A percentile compares a stretch with the other conserved stretches of the same genome.
Conservation (phyloP, 2,329 filamentous ascomycete genomes). For the Ophiostoma fasciatum region DNA sequence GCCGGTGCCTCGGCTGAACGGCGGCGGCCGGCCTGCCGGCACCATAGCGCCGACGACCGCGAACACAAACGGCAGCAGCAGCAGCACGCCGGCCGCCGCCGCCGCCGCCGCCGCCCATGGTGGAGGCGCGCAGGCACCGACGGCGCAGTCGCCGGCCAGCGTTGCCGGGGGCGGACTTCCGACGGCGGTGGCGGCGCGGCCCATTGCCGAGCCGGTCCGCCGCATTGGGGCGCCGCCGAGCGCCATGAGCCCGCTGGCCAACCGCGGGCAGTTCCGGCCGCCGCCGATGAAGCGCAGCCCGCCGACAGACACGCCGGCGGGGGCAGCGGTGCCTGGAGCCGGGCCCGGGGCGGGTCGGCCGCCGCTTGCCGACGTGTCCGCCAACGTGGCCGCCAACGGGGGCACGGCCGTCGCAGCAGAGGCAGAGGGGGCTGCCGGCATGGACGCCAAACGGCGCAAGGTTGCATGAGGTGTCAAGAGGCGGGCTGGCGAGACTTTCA, state of each 20-base stretch:
- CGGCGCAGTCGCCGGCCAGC: no score
- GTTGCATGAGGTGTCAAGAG: constrained; percentile 3
- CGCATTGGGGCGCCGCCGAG: constrained; percentile 44
- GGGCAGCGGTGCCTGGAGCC: no score
- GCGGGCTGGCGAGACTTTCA: no score
- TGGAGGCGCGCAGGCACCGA: no score
- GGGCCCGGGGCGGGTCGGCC: constrained; percentile 21
- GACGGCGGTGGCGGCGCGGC: no score
- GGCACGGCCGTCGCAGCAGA: constrained; percentile 9
- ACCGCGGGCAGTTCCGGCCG: constrained; percentile 43
- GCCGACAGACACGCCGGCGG: constrained; percentile 11
- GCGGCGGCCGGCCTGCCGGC: no score
- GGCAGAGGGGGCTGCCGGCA: constrained; percentile 15
- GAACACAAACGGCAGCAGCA: no score
- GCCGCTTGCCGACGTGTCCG: constrained; percentile 35
- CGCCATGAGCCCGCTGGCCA: constrained; percentile 40
- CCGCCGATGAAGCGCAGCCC: constrained; percentile 41
- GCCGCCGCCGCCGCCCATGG: no score
- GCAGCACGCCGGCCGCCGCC: no score
- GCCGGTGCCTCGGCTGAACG: constrained; percentile 43
- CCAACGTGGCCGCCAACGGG: constrained; percentile 22
- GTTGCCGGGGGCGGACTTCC: no score
- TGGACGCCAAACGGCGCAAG: constrained; percentile 39
- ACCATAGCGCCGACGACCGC: no score
- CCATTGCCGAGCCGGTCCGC: constrained; percentile 36